Conservation (phyloP, 139 green algal species). For the Chlamydomonas sphaeroides region DNA sequence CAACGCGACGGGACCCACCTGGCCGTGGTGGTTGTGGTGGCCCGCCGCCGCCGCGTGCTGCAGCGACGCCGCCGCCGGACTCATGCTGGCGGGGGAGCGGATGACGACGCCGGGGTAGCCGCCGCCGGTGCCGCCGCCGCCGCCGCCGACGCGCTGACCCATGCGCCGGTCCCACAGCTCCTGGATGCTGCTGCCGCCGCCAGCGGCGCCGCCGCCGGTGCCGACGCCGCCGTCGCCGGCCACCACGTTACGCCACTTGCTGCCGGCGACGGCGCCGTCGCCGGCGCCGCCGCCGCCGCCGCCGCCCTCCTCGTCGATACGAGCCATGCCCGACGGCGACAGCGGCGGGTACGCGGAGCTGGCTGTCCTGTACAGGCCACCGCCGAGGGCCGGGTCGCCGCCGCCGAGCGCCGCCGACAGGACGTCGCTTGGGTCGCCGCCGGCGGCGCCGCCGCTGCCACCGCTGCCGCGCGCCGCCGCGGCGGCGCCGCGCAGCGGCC, state of each 20-base stretch:
- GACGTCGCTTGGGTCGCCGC: neutral
- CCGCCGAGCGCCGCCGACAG: neutral
- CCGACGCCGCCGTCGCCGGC: neutral
- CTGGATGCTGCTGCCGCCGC: constrained; percentile 4
- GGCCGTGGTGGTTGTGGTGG: neutral
- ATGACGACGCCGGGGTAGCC: neutral
- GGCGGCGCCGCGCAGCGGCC: neutral
- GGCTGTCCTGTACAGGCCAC: constrained; percentile 17
- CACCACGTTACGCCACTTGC: constrained; percentile 21
- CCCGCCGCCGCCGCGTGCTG: constrained; percentile 13
- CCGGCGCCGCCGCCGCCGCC: constrained; percentile 18
- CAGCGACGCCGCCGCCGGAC: constrained; percentile 4
- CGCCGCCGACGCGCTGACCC: neutral
- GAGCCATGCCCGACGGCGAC: constrained; percentile 5
- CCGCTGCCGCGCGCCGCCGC: neutral
- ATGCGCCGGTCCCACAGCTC: constrained; percentile 38
- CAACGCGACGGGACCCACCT: too few relatives aligned
- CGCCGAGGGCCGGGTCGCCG: neutral
- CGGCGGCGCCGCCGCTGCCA: neutral
- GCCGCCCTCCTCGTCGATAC: constrained; percentile 37
- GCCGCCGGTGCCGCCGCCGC: too few relatives aligned
- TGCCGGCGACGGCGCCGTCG: neutral
- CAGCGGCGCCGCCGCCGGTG: constrained; percentile 6
- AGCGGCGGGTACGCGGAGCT: neutral
- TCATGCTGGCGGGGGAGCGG: constrained; percentile 23